Evolutionary conservation across 2,329 filamentous ascomycete species (phyloP), one percentile per base, ranked within the genome.

Genomic region (Exophiala spinifera): DNA sequence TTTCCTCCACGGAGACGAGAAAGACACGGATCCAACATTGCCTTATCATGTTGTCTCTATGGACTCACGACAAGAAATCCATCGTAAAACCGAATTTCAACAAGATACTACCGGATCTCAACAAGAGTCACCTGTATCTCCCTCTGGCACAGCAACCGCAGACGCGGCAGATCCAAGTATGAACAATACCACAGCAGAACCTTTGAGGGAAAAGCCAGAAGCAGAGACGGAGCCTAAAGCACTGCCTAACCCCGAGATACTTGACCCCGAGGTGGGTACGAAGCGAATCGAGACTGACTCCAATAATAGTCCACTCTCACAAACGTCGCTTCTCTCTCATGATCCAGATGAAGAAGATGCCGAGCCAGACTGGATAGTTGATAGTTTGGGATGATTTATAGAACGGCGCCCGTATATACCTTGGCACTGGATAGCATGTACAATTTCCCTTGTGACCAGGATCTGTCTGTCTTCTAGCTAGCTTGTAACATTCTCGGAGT

Each of bases 321-420:
- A 43, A 25, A 49, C 34, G n/a, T 59, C 57, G 13, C 47, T 57
- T 5, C 68, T 81, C 6, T 81, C 82, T 1, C 79, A 85, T 61
- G 83, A 86, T 62, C 82, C 83, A 0, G 83, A 85, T 28, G 83
- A 86, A 61, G 81, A 84, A 46, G 82, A 85, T 65, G 81, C 81
- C 2, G 82, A 85, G 59, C 83, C 83, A 2, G 82, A 85, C 40
- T 86, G 83, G 83, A 66, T 86, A 45, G 67, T 78, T 59, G 53
- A 57, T 34, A 60, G 57, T 34, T 40, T 62, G 7, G 60, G 60
- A 15, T 53, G 54, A 39, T 11, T 39, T 39, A n/a, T 15, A 15
- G 14, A n/a, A 5, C 11, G 7, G 14, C 11, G 7, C 36, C 8
- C 36, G 17, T 11, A 39, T 15, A 39, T 10, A 31, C 28, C 28